A percentile compares a stretch with the other conserved stretches of the same genome.
Evolutionary conservation across 768 basidiomycete species (phyloP).

Genomic region (Termitomyces sp.): DNA sequence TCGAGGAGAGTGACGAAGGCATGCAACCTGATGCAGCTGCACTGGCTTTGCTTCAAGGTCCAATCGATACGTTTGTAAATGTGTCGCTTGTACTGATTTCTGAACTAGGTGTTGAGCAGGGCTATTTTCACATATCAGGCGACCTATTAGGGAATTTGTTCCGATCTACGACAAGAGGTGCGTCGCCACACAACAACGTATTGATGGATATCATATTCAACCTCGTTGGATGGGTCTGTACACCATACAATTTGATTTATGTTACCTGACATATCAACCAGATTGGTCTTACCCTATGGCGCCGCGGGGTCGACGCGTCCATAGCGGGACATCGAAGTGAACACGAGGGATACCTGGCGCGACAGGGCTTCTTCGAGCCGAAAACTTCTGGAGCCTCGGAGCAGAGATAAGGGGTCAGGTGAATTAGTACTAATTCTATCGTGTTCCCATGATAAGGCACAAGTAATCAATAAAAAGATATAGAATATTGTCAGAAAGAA

Average conservation of each 20-base stretch:
- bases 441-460: constrained; percentile 8
- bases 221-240: constrained; percentile 40
- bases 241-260: not conserved
- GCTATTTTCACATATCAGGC: constrained; percentile 72
- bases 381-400: constrained; percentile 7
- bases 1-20: constrained; percentile 71
- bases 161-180: constrained; percentile 60
- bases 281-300: constrained; percentile 51
- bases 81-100: not conserved
- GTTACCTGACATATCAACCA: constrained; percentile 15
- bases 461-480: constrained; percentile 6
- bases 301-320: constrained; percentile 42
- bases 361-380: constrained; percentile 36
- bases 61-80: not conserved
- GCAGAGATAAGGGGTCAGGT: not conserved
- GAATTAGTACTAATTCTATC: constrained; percentile 3
- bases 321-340: constrained; percentile 39
- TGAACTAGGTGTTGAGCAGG: constrained; percentile 57
- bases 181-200: constrained; percentile 54
- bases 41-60: constrained; percentile 50
- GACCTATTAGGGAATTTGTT: constrained; percentile 69
- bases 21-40: constrained; percentile 63
- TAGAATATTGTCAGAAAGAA: constrained; percentile 42
- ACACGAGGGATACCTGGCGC: constrained; percentile 38
- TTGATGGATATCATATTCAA: constrained; percentile 49